Evolutionary conservation across 163 green algal genomes (phyloP), one percentile per base, ranked within the genome.

Genomic region (Volvox carteri): DNA sequence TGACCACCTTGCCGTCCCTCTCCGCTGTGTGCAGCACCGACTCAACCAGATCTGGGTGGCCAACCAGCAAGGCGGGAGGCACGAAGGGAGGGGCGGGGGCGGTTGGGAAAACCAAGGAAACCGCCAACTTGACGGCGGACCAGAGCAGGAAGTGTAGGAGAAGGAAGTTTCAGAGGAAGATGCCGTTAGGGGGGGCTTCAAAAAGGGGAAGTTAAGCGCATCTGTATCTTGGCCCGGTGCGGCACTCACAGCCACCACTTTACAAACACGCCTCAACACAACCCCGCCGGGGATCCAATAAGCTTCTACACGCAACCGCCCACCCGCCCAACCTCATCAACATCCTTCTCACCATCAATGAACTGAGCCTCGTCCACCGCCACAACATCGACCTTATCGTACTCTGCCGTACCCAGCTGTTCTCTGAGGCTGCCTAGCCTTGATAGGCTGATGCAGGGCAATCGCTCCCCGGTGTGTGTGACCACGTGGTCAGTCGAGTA

Each of bases 41-140:
- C 2, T 96, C 92, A 0, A 91, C 48, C 70, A 99, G 93, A 91
- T 98, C 92, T 99, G 97, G 23, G n/a, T n/a, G n/a, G n/a, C n/a
- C n/a, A n/a, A 65, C 28, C 2, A 46, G 48, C 1, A 41, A 7
- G 39, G 35, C 19, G 58, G 37, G 23, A 18, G 33, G 12, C 46
- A 5, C 28, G n/a, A 19, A 12, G 70, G 12, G 48, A 44, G 56
- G 39, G 58, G 12, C 28, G 46, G 58, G n/a, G 60, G 46, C 48
- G 8, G 50, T 72, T 67, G 44, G 65, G 21, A 42, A 18, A 46
- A 8, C 33, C n/a, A n/a, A n/a, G n/a, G n/a, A n/a, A n/a, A n/a
- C n/a, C n/a, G n/a, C n/a, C n/a, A n/a, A n/a, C n/a, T n/a, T n/a
- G n/a, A 50, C 19, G 8, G 25, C 9, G 79, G 23, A 14, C 33